Base-by-base conservation (phyloP, 192 early-diverging fungal species). In the Pilaira anomala region DNA sequence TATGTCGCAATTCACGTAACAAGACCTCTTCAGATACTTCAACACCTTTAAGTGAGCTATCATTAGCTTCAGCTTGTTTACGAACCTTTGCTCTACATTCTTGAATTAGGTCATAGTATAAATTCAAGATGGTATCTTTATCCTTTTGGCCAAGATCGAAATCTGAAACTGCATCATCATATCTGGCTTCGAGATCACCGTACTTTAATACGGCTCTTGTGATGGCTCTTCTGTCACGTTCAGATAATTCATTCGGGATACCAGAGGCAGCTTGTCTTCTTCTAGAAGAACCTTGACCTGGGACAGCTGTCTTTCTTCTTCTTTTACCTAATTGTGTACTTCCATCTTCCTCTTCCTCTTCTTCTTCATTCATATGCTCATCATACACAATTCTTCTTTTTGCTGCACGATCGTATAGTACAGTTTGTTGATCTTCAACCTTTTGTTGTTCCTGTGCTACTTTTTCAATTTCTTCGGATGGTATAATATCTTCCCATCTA, bases 401-500 rank as follows among this genome's bases (percentile, higher is more conserved):
- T 1, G 73, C 73, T 2, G 73, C 73, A 16, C 73, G 58, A 19
- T 65, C 68, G 50, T 58, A 82, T 6, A 88, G 68, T 51, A 80
- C 80, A 26, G 80, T 80, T 42, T 61, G 44, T 63, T 87, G 81
- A 33, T 83, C 71, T 69, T 83, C 80, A 30, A 78, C 77, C 67
- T 85, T 78, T 41, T 83, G n/a, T n/a, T n/a, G 85, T 65, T 94
- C 91, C n/a, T 81, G 79, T 63, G 84, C 80, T 5, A 79, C 66
- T 30, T 83, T 72, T 55, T 86, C 79, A 19, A 91, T 83, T 60
- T 96, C 95, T 7, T 82, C 83, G 54, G 90, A 84, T 18, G 96
- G 96, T 52, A 99, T 95, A 59, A 99, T 93, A 0, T 95, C 93
- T 36, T 98, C 96, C 96, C 96, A 99, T 19, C 78, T 84, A 67